Percentiles rank a stretch among this genome's conserved stretches.
phyloP scores from a whole-genome alignment of 352 stramenopile genomes.

The Globisporangium nodosum region DNA sequence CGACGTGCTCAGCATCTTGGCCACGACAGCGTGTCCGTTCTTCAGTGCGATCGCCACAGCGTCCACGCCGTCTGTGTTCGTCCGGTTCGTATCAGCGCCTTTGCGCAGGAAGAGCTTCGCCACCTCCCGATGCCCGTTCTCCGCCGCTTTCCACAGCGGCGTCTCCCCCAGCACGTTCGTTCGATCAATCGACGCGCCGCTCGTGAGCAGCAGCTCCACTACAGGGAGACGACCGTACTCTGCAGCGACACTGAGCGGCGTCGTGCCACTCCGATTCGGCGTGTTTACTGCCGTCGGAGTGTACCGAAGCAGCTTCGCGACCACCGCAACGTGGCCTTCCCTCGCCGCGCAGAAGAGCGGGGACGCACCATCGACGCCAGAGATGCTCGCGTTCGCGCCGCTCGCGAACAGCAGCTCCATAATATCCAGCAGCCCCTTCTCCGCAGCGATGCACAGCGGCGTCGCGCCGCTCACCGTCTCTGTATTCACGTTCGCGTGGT shows the following conservation, averaged over 20 bases:
- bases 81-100: background rate
- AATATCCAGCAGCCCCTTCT: conserved; percentile 2
- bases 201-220: conserved; percentile 4
- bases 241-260: conserved; percentile 3
- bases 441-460: conserved; percentile 6
- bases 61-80: conserved; percentile 1
- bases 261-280: conserved; percentile 4
- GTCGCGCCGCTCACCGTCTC: conserved; percentile 1
- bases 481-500: conserved; percentile 1
- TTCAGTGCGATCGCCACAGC: background rate
- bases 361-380: background rate
- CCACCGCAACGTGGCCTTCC: background rate
- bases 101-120: background rate
- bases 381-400: conserved; percentile 1
- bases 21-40: background rate
- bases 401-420: conserved; percentile 2
- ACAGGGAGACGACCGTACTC: conserved; percentile 1
- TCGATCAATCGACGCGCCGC: background rate
- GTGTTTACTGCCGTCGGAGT: conserved; percentile 1
- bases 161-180: conserved; percentile 4
- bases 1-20: background rate
- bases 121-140: conserved; percentile 4
- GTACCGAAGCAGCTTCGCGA: conserved; percentile 1
- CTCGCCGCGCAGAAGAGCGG: conserved; percentile 8
- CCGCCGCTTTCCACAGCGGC: conserved; percentile 10